These are phyloP conservation scores for Brassica rapa DNA, from an alignment of 345 rosid species.

Conservation along the genomic window DNA sequence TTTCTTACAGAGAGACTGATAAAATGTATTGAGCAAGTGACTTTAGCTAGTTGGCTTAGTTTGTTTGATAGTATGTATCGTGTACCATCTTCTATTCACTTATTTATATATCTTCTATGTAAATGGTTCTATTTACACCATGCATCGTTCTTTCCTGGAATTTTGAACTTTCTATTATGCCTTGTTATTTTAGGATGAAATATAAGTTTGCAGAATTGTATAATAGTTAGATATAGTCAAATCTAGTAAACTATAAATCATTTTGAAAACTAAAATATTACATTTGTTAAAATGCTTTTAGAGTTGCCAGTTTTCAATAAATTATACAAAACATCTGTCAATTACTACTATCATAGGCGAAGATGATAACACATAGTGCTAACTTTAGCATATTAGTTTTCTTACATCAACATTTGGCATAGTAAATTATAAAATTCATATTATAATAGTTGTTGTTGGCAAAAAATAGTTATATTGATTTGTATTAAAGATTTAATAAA, in stretches of 20 bases:
- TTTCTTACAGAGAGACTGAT: conserved; percentile 19
- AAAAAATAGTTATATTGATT: too few relatives aligned
- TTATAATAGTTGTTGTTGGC: background rate
- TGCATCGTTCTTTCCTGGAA: conserved; percentile 9
- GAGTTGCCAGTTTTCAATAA: background rate
- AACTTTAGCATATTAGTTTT: background rate
- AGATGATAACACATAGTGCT: background rate
- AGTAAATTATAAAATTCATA: too few relatives aligned
- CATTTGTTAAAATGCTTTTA: background rate
- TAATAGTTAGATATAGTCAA: background rate
- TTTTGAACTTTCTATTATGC: background rate
- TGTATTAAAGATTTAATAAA: too few relatives aligned
- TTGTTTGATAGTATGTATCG: background rate
- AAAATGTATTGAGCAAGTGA: conserved; percentile 21
- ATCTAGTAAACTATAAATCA: background rate
- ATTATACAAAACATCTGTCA: too few relatives aligned
- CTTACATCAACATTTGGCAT: background rate
- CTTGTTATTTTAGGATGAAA: background rate
- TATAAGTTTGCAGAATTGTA: background rate
- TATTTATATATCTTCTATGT: background rate
- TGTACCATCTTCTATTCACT: background rate
- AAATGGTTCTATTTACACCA: background rate
- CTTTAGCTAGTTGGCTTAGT: conserved; percentile 18
- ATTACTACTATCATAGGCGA: background rate
- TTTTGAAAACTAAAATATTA: background rate